A percentile compares a stretch with the other conserved stretches of the same genome.
These are phyloP conservation scores for Daldinia sp. DNA, from an alignment of 2,329 filamentous ascomycete species.

Conservation along the genomic window DNA sequence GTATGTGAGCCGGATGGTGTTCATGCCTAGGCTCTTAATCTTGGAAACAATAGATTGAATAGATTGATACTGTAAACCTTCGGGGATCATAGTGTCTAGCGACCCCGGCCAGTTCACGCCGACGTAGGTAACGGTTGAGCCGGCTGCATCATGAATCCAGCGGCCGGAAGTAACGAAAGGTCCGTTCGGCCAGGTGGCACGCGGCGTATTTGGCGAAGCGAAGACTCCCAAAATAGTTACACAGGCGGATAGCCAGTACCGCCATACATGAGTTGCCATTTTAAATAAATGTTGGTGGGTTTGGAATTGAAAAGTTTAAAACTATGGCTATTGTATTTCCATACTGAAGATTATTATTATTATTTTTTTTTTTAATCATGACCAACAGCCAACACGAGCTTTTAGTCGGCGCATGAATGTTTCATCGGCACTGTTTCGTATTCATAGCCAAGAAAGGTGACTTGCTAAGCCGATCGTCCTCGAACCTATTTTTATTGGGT, in stretches of 20 bases:
- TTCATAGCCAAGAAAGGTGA: constrained; percentile 21
- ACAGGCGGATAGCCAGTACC: constrained; percentile 28
- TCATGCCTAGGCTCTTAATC: constrained; percentile 72
- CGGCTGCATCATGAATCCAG: constrained; percentile 59
- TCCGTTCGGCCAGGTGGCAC: constrained; percentile 56
- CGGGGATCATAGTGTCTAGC: constrained; percentile 71
- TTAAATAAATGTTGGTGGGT: constrained; percentile 26
- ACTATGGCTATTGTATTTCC: background rate
- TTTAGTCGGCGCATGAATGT: constrained; percentile 34
- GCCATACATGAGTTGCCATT: constrained; percentile 23
- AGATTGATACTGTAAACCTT: constrained; percentile 73
- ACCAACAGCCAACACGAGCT: background rate
- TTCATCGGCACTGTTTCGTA: constrained; percentile 36
- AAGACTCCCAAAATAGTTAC: constrained; percentile 21
- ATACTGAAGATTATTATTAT: background rate
- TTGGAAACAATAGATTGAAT: constrained; percentile 66
- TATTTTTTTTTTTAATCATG: constrained; percentile 14
- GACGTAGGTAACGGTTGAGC: constrained; percentile 61
- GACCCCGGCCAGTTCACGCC: constrained; percentile 73
- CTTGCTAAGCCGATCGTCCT: constrained; percentile 27
- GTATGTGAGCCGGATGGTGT: constrained; percentile 71
- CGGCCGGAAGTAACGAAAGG: constrained; percentile 59
- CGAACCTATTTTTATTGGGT: constrained; percentile 29
- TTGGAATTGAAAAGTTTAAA: constrained; percentile 25
- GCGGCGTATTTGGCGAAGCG: constrained; percentile 32